A percentile compares a stretch with the other conserved stretches of the same genome.
phyloP scores from a whole-genome alignment of 257 asterid species.

The Linderniella brevidens region DNA sequence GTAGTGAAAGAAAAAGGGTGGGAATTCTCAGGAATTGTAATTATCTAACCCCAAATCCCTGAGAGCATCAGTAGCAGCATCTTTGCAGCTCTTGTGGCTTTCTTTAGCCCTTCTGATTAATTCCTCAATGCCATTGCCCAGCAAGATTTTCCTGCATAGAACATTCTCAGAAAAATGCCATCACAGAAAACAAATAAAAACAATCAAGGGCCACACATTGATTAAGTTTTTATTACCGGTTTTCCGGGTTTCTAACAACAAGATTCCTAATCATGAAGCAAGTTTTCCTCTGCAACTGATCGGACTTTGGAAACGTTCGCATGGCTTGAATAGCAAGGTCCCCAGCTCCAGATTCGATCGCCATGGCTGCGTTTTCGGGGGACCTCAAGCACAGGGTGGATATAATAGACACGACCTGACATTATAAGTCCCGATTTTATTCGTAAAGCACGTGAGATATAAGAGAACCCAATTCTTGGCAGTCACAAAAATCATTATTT shows the following conservation, averaged over 20 bases:
- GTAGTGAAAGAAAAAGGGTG: not conserved
- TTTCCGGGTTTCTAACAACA: constrained; percentile 71
- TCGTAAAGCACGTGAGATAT: not conserved
- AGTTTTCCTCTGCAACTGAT: constrained; percentile 52
- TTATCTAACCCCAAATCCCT: constrained; percentile 73
- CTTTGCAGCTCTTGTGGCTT: constrained; percentile 65
- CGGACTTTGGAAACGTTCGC: constrained; percentile 60
- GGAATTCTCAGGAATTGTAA: constrained; percentile 52
- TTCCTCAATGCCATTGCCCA: constrained; percentile 59
- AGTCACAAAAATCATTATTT: too few species aligned
- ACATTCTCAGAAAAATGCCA: not conserved
- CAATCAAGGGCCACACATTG: not conserved
- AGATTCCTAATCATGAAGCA: constrained; percentile 91
- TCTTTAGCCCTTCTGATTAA: constrained; percentile 53
- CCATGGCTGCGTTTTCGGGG: constrained; percentile 66
- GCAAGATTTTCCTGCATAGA: constrained; percentile 51
- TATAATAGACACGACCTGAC: constrained; percentile 68
- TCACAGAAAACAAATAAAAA: not conserved
- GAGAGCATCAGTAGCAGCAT: constrained; percentile 77
- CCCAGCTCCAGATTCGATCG: constrained; percentile 88
- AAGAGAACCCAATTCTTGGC: not conserved
- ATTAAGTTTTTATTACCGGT: constrained; percentile 25
- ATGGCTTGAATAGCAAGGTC: constrained; percentile 72
- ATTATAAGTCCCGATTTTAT: not conserved
- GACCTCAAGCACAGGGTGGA: constrained; percentile 67